Percentiles rank a stretch among this genome's conserved stretches.
These are phyloP conservation scores for Penicillium rolfsii DNA, from an alignment of 2,329 filamentous ascomycete species.

Conservation along the genomic window DNA sequence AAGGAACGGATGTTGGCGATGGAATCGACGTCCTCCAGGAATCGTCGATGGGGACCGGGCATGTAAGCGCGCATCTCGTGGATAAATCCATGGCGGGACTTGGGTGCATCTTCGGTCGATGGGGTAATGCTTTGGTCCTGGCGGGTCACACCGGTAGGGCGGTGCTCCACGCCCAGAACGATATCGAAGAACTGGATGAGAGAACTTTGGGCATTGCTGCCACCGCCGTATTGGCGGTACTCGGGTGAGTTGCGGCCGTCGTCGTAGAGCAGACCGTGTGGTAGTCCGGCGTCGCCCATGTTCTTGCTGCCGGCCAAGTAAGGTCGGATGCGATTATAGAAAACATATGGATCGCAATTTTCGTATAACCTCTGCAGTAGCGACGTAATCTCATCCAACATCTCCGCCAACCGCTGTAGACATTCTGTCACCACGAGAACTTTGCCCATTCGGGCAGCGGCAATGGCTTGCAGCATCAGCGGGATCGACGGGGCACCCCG, in stretches of 20 bases:
- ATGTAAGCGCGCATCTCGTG: constrained; percentile 97
- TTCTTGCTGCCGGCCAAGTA: constrained; percentile 97
- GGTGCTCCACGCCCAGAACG: constrained; percentile 83
- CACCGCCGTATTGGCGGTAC: constrained; percentile 86
- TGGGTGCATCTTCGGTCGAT: constrained; percentile 45
- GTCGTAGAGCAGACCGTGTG: constrained; percentile 85
- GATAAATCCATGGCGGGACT: constrained; percentile 82
- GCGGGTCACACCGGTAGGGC: constrained; percentile 74
- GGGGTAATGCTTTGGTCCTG: constrained; percentile 37
- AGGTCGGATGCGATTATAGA: constrained; percentile 94
- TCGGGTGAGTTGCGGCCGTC: constrained; percentile 68
- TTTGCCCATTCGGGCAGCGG: constrained; percentile 73
- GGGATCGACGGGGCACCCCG: constrained; percentile 84
- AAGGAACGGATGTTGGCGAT: constrained; percentile 88
- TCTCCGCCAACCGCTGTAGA: constrained; percentile 81
- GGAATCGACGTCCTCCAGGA: constrained; percentile 75
- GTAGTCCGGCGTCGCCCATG: constrained; percentile 91
- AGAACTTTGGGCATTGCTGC: constrained; percentile 96
- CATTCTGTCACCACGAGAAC: constrained; percentile 72
- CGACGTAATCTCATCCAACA: constrained; percentile 78
- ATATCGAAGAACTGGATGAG: constrained; percentile 98
- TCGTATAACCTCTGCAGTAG: constrained; percentile 91
- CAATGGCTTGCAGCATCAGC: constrained; percentile 84
- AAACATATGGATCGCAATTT: constrained; percentile 89
- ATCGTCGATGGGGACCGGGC: constrained; percentile 88